Conservation (phyloP, 1,284 basidiomycete species). For the Cryptococcus sp. region DNA sequence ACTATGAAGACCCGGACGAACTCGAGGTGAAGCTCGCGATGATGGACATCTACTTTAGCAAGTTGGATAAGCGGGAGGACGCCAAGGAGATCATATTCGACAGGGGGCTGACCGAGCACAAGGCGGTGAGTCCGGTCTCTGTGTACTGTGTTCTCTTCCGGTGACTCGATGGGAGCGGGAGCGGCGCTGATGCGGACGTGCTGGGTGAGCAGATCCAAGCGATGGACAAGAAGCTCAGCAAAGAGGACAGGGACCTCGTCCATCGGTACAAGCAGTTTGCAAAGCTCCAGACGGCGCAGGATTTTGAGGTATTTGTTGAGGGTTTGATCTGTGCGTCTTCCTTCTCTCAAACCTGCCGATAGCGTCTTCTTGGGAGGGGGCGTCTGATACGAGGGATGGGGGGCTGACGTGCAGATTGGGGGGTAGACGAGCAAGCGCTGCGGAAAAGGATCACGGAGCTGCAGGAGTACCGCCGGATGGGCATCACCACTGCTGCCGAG, state of each 20-base stretch:
- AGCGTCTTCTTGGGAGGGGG: background rate
- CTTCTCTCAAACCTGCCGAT: background rate
- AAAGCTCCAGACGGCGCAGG: slow-evolving; percentile 82
- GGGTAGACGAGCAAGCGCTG: slow-evolving; percentile 73
- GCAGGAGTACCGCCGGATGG: slow-evolving; percentile 80
- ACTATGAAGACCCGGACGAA: slow-evolving; percentile 78
- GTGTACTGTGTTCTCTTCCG: background rate
- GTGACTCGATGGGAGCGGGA: background rate
- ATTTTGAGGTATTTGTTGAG: slow-evolving; percentile 84
- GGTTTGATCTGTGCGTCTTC: slow-evolving; percentile 75
- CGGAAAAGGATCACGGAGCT: slow-evolving; percentile 82
- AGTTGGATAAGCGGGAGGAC: slow-evolving; percentile 82
- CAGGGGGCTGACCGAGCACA: slow-evolving; percentile 86
- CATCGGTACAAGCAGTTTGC: slow-evolving; percentile 89
- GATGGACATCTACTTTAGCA: slow-evolving; percentile 88
- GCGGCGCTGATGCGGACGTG: background rate
- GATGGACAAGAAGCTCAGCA: slow-evolving; percentile 80
- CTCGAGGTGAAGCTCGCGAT: slow-evolving; percentile 86
- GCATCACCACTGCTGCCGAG: slow-evolving; percentile 75
- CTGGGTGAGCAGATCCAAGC: slow-evolving; percentile 69
- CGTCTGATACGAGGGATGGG: background rate
- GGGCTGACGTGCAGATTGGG: background rate
- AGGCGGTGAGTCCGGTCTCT: slow-evolving; percentile 62
- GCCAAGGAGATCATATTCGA: slow-evolving; percentile 91
- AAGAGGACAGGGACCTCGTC: slow-evolving; percentile 88